phyloP scores from a whole-genome alignment of 768 basidiomycete genomes.

The Dacryopinax primogenitus region DNA sequence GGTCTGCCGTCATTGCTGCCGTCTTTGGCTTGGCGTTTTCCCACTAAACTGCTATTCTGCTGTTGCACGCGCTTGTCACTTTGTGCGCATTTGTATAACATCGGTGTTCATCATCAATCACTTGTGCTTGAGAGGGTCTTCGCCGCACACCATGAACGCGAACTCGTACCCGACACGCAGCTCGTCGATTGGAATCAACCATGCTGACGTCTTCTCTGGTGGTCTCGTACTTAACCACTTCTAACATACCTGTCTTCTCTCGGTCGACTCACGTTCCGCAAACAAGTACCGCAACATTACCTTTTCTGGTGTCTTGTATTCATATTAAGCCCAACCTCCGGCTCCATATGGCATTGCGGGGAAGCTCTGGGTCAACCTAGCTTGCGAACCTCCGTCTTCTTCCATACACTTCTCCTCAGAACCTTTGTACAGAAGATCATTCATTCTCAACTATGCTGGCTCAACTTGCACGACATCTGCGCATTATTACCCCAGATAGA shows the following conservation, averaged over 20 bases:
- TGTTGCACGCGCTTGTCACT: no score
- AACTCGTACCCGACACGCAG: no score
- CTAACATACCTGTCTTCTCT: no score
- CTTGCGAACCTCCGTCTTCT: neutral
- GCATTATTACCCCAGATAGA: constrained; percentile 1
- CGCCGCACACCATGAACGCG: no score
- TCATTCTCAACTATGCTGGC: constrained; percentile 9
- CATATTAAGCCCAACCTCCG: neutral
- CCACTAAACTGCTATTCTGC: no score
- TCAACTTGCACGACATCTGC: neutral
- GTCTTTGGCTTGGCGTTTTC: neutral
- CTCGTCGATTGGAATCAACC: no score
- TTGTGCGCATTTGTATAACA: neutral
- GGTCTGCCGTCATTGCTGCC: neutral
- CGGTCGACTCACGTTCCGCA: no score
- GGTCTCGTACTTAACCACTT: no score
- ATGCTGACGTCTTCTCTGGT: no score
- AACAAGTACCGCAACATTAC: neutral
- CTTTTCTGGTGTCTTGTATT: neutral
- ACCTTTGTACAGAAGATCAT: neutral
- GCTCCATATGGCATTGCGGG: constrained; percentile 3
- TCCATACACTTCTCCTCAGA: neutral
- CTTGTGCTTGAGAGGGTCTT: no score
- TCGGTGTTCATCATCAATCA: neutral
- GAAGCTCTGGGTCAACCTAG: neutral